Conservation (phyloP, 352 stramenopile species). For the Thraustochytrium sp. region DNA sequence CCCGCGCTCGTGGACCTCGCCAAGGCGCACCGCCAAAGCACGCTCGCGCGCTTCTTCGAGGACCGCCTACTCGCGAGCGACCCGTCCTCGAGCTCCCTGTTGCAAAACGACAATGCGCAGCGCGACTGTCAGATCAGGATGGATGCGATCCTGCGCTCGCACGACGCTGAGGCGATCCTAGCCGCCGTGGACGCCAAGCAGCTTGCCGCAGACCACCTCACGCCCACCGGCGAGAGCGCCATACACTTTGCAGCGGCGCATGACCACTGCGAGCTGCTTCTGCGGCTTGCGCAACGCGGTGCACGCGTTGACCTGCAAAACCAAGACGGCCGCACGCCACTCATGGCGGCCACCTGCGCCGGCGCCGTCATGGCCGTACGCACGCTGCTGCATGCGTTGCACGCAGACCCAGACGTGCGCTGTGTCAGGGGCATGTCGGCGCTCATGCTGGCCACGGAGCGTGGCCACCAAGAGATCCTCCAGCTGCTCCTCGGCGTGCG, state of each 20-base stretch:
- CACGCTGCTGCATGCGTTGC: not conserved
- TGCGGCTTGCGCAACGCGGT: not conserved
- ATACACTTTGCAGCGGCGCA: not conserved
- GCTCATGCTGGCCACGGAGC: conserved; percentile 1
- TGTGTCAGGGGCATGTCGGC: not conserved
- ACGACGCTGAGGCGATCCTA: not conserved
- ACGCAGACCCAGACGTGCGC: not conserved
- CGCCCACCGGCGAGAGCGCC: not conserved
- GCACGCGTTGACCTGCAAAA: not conserved
- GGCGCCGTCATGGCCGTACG: not conserved
- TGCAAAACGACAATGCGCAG: too few species aligned
- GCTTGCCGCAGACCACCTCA: not conserved
- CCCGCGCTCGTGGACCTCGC: not conserved
- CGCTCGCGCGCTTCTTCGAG: not conserved
- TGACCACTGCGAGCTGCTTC: not conserved
- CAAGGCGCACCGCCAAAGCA: not conserved
- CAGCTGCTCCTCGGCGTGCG: not conserved
- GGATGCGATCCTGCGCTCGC: too few species aligned
- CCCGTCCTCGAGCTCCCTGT: too few species aligned
- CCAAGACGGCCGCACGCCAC: not conserved
- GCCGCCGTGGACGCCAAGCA: not conserved
- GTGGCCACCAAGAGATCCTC: not conserved
- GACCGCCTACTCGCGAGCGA: not conserved
- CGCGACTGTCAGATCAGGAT: too few species aligned
- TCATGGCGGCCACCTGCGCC: not conserved